These are phyloP conservation scores for Chaetomium strumarium DNA, from an alignment of 2,329 filamentous ascomycete species.

Conservation along the genomic window DNA sequence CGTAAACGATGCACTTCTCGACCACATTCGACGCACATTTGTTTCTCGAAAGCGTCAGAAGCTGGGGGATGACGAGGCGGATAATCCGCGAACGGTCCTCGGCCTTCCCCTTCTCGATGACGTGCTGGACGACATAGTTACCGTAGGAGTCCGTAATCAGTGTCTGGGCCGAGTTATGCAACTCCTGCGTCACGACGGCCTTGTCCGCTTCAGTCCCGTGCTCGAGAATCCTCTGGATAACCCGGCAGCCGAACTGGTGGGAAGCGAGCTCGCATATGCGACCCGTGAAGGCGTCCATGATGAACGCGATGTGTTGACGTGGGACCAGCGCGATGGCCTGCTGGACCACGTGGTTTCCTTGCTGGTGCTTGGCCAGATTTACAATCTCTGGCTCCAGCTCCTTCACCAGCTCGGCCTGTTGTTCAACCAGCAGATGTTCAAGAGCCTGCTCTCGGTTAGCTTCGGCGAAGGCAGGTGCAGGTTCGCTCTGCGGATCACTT, in stretches of 20 bases:
- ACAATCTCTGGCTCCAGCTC: constrained; percentile 75
- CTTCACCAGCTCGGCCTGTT: constrained; percentile 76
- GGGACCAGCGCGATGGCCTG: constrained; percentile 83
- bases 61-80: constrained; percentile 61
- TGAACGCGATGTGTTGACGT: constrained; percentile 72
- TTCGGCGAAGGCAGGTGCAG: background rate
- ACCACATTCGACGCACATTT: constrained; percentile 98
- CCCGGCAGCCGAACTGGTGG: constrained; percentile 83
- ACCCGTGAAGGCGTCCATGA: constrained; percentile 73
- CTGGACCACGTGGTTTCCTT: constrained; percentile 95
- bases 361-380: constrained; percentile 75
- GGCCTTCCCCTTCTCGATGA: constrained; percentile 70
- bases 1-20: constrained; percentile 78
- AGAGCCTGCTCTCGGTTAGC: constrained; percentile 56
- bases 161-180: constrained; percentile 64
- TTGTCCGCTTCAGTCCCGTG: constrained; percentile 68
- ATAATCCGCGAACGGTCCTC: constrained; percentile 71
- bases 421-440: constrained; percentile 84
- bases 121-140: constrained; percentile 93
- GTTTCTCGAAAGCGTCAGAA: constrained; percentile 78
- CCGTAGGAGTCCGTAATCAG: constrained; percentile 86
- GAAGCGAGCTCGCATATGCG: constrained; percentile 68
- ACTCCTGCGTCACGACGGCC: constrained; percentile 66
- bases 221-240: constrained; percentile 89
- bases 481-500: constrained; percentile 21